phyloP scores from a whole-genome alignment of 306 rosid genomes.

The Oxytropis ochrocephala region DNA sequence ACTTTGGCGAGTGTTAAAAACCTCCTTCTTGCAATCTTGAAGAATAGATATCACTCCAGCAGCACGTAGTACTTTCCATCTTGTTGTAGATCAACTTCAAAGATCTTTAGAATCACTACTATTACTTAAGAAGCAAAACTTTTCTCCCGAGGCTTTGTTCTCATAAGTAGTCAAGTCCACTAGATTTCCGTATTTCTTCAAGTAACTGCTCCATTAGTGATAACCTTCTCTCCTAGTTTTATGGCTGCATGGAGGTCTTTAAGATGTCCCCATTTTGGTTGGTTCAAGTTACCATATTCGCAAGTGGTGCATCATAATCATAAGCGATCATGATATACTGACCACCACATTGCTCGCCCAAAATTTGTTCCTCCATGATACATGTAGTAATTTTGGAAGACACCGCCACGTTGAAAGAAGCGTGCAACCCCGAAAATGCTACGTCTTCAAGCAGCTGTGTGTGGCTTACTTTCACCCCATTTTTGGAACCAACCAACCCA shows the following conservation, averaged over 20 bases:
- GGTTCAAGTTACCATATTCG: background rate
- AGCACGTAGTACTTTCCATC: background rate
- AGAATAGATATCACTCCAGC: background rate
- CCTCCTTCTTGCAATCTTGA: background rate
- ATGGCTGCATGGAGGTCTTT: background rate
- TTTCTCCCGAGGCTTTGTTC: background rate
- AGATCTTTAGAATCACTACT: background rate
- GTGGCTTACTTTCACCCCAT: background rate
- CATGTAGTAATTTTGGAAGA: background rate
- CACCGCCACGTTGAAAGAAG: background rate
- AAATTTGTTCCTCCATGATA: background rate
- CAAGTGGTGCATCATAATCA: background rate
- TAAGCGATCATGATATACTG: background rate
- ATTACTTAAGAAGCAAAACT: background rate
- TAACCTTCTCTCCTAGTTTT: background rate
- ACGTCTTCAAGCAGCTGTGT: background rate
- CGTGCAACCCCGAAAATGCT: background rate
- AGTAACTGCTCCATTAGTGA: background rate
- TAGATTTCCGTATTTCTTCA: background rate
- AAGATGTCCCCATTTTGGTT: background rate
- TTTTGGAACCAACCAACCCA: background rate
- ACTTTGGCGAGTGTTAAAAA: background rate
- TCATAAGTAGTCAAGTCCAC: background rate
- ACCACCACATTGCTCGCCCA: background rate
- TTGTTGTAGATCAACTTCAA: background rate